Conservation (phyloP, 2,329 filamentous ascomycete species). For the Aureobasidium uvarum region DNA sequence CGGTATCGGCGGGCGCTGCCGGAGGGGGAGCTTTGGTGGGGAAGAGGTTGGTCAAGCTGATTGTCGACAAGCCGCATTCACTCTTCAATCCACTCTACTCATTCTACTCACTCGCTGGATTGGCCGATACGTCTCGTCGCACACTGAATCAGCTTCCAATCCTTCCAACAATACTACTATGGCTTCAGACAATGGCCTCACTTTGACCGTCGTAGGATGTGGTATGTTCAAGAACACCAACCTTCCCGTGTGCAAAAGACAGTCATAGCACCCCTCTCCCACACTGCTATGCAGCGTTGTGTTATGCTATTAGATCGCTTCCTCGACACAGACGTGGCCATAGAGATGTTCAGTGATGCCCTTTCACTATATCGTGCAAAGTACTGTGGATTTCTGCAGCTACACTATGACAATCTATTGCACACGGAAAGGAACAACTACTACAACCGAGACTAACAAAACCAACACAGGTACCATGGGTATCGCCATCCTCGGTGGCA, state of each 20-base stretch:
- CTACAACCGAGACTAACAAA: neutral
- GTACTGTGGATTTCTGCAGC: neutral
- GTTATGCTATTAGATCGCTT: neutral
- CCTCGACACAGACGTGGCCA: neutral
- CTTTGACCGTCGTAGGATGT: conserved; percentile 77
- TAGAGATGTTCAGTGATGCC: neutral
- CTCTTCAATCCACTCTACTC: neutral
- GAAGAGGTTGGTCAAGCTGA: neutral
- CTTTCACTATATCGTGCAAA: neutral
- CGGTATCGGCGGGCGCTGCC: neutral
- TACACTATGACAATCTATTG: neutral
- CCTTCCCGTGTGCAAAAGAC: neutral
- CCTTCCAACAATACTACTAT: too few species aligned
- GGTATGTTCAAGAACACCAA: conserved; percentile 49
- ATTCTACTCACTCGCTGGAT: neutral
- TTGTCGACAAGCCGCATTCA: neutral
- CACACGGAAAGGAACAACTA: neutral
- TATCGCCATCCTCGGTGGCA: conserved; percentile 76
- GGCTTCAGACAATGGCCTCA: conserved; percentile 54
- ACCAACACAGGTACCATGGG: conserved; percentile 70
- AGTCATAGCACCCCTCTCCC: too few species aligned
- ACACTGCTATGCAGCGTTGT: too few species aligned
- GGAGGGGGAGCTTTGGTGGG: neutral
- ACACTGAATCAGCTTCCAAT: too few species aligned
- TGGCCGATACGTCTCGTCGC: too few species aligned